Evolutionary conservation across 257 asterid genomes (phyloP), one percentile per base, ranked within the genome.

Genomic region (Solanum commersonii): DNA sequence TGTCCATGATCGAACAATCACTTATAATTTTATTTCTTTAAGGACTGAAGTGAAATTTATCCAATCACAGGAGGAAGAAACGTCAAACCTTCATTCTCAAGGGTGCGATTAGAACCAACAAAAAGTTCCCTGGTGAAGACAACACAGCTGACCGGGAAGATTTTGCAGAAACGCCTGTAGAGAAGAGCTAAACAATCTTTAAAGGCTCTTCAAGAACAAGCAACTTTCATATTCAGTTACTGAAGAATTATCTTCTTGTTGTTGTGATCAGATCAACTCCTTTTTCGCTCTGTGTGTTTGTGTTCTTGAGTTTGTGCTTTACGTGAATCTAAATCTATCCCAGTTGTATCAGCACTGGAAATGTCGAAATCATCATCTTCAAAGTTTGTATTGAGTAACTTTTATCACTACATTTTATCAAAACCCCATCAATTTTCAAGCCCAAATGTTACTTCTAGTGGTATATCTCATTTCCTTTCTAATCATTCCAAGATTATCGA

Each of bases 331-430:
- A 77, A 70, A 88, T 78, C 49, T 10, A 38, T 83, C n/a, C 29
- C 44, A 40, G 34, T 67, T 12, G 78, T 14, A 60, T 5, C 37
- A 63, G 35, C 29, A 16, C 73, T 27, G 18, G 33, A 87, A 88
- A 97, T 96, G 99, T 92, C 96, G 33, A 97, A 94, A 87, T 79
- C 94, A 76, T 93, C 88, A 46, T 27, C 88, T 18, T 86, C 98
- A 76, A 94, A 95, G 88, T 91, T 93, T 44, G 27, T 92, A 34
- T 34, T 91, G 86, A 90, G 90, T 87, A 91, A 88, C 84, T 89
- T 94, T 38, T 59, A 72, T 29, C 87, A 89, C 34, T 89, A 90
- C 88, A 76, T 93, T 88, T 89, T 92, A 38, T 91, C 95, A 60
- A 93, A 96, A 88, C 73, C 98, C 74, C 88, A 93, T 13, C 74